Conservation (phyloP, 768 basidiomycete genomes). For the Panaeolus cyanescens region DNA sequence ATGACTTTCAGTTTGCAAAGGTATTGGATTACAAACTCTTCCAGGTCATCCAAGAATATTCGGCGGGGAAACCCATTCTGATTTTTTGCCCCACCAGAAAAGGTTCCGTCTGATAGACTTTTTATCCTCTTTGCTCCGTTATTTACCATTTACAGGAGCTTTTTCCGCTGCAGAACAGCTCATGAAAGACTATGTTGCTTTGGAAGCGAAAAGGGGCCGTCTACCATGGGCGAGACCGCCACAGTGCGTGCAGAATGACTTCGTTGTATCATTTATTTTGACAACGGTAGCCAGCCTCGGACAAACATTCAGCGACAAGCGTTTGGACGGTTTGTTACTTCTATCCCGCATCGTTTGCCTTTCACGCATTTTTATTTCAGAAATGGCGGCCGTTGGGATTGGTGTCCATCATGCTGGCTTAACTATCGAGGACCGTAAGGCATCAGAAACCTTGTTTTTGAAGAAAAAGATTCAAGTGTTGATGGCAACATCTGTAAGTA, state of each 20-base stretch:
- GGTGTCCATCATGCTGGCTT: conserved; percentile 94
- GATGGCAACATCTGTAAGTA: conserved; percentile 79
- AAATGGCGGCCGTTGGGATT: conserved; percentile 71
- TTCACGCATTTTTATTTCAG: conserved; percentile 30
- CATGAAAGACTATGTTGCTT: conserved; percentile 68
- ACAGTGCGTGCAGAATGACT: conserved; percentile 37
- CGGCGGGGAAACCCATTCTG: conserved; percentile 80
- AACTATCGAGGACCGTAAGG: conserved; percentile 66
- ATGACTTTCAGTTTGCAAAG: conserved; percentile 78
- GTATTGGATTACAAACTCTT: conserved; percentile 76
- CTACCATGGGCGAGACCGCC: conserved; percentile 73
- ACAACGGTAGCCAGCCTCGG: conserved; percentile 44
- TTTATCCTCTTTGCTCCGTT: not conserved
- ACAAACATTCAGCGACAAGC: conserved; percentile 65
- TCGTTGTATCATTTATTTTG: not conserved
- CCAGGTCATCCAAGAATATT: conserved; percentile 68
- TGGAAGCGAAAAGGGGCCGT: conserved; percentile 43
- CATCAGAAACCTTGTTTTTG: conserved; percentile 74
- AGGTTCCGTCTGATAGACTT: conserved; percentile 41
- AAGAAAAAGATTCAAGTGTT: conserved; percentile 66
- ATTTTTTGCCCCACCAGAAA: conserved; percentile 90
- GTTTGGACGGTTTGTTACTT: conserved; percentile 53
- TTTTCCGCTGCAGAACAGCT: conserved; percentile 75
- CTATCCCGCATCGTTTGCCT: not conserved
- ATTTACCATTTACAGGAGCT: conserved; percentile 39